Evolutionary conservation across 1,284 basidiomycete species (phyloP), one percentile per base, ranked within the genome.

Genomic region (Coriolopsis trogii): DNA sequence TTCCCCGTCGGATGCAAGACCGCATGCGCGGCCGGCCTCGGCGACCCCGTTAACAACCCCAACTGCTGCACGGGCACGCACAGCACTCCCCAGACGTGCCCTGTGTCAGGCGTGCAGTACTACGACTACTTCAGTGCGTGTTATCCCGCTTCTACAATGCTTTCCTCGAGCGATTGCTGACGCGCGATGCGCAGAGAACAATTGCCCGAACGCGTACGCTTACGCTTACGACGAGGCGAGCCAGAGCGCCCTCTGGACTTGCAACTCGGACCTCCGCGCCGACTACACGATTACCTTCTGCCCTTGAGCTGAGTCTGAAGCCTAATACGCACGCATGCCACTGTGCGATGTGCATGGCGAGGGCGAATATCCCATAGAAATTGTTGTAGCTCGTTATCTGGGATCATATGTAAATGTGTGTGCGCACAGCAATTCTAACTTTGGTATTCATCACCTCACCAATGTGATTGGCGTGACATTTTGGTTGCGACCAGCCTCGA

Each of bases 241-340:
- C 52, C 71, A 71, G 6, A 74, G 72, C 13, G 77, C 78, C 5
- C 67, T 79, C 34, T 79, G 70, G 71, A 75, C 70, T 3, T 80
- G 78, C 61, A 54, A 60, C 28, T 61, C 70, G 5, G 41, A 54
- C 28, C 49, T 59, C 29, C 58, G 62, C 7, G 73, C 77, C 6
- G 72, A 77, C 55, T 81, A 76, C 58, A 77, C 73, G 13, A 48
- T 80, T 53, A 78, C 75, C 1, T 79, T 79, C 70, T 80, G 77
- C 65, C 76, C 76, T n/a, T 33, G 25, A 38, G 4, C 25, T 7
- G 12, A 10, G 24, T 12, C 8, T 23, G n/a, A 3, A 36, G n/a
- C 33, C n/a, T 36, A 30, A 30, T 30, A n/a, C n/a, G n/a, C n/a
- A n/a, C n/a, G n/a, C n/a, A n/a, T n/a, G n/a, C n/a, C n/a, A n/a